Base-by-base conservation (phyloP, 2,329 filamentous ascomycete species). In the Dactylella cylindrospora region DNA sequence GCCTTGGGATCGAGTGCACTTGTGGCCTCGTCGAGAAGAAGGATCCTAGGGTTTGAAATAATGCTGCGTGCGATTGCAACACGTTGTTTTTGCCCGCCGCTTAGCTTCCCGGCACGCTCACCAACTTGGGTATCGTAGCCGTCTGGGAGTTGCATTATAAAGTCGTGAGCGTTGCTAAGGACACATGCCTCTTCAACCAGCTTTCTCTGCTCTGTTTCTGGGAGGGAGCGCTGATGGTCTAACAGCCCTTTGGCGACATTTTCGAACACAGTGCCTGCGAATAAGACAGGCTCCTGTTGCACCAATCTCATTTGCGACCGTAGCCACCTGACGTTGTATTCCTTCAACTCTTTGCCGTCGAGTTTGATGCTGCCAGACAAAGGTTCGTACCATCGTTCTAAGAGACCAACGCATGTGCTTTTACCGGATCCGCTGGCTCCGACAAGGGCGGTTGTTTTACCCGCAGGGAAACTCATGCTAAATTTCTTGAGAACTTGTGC, bases 71-170 rank as follows among this genome's bases (percentile, higher is more conserved):
- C 86, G 64, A 90, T 89, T 1, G 86, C 84, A 19, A 94, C 79
- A 3, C 89, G 81, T 71, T 94, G 88, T n/a, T 87, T 81, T 71
- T 95, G 88, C 0, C 89, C 89, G n/a, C 88, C 86, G 8, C 85
- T 89, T 1, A 94, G 75, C 70, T 87, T 88, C 40, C 85, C 84
- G 3, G 88, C 88, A 22, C 80, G 80, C 69, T 91, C 87, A 1
- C 88, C 88, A 1, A 93, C 87, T 6, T 80, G 73, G 0, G 88
- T 89, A 3, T 85, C 78, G 69, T 90, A 90, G 1, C 82, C 81
- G 36, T 78, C 72, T 1, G 84, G 84, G 2, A 88, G 74, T 15
- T 78, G 78, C 39, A 80, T 76, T 52, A 88, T 83, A 67, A 85
- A 87, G 59, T 86, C 84, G 65, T 85, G 80, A 0, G 84, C 84